Conservation (phyloP, 2,329 filamentous ascomycete genomes). For the Podosphaera fusca region DNA sequence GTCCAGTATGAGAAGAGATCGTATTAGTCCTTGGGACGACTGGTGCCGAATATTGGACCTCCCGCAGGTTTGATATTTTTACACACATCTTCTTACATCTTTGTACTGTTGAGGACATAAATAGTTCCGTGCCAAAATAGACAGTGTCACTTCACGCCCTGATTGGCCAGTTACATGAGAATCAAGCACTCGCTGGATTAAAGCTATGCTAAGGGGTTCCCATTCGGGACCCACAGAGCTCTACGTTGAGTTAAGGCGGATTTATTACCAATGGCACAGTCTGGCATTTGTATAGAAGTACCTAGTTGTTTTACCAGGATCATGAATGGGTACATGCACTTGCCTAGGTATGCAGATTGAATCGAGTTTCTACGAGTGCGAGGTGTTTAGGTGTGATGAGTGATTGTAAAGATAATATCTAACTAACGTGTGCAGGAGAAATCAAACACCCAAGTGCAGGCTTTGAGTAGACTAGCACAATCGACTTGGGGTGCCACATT, state of each 20-base stretch:
- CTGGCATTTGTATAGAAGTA: neutral
- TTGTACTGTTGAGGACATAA: neutral
- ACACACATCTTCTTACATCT: neutral
- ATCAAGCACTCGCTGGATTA: neutral
- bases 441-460: too few species aligned
- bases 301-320: neutral
- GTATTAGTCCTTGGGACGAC: neutral
- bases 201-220: too few species aligned
- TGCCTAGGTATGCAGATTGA: too few species aligned
- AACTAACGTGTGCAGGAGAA: too few species aligned
- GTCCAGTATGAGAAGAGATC: neutral
- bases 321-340: too few species aligned
- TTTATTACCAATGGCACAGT: neutral
- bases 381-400: too few species aligned
- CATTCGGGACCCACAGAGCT: neutral
- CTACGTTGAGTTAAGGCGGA: neutral
- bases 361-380: too few species aligned
- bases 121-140: neutral
- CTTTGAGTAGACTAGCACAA: too few species aligned
- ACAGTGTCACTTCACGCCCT: neutral
- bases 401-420: too few species aligned
- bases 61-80: neutral
- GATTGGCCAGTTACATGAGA: neutral
- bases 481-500: too few species aligned
- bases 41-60: neutral